phyloP scores from a whole-genome alignment of 2,329 filamentous ascomycete genomes.

The Xylaria arbuscula region DNA sequence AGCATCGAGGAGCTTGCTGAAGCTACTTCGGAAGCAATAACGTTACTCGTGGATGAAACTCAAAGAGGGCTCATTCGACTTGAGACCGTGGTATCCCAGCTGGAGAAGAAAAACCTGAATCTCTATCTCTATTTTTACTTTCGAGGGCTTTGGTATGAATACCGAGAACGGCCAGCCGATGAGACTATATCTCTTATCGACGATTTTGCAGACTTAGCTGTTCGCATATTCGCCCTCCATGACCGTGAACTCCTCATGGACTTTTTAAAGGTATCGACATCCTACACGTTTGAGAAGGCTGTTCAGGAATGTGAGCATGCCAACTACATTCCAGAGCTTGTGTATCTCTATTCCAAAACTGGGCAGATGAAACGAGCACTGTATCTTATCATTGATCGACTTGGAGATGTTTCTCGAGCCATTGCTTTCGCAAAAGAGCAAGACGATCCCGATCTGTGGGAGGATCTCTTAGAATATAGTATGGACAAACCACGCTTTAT shows the following conservation, averaged over 20 bases:
- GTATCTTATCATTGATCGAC: slow-evolving; percentile 91
- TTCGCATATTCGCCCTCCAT: slow-evolving; percentile 86
- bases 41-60: slow-evolving; percentile 88
- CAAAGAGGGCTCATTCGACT: slow-evolving; percentile 87
- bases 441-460: slow-evolving; percentile 92
- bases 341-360: slow-evolving; percentile 94
- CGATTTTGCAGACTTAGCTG: slow-evolving; percentile 85
- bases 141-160: slow-evolving; percentile 82
- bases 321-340: slow-evolving; percentile 90
- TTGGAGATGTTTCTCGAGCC: slow-evolving; percentile 89
- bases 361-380: slow-evolving; percentile 92
- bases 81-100: slow-evolving; percentile 79
- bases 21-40: slow-evolving; percentile 83
- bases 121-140: slow-evolving; percentile 94
- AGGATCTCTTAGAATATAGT: slow-evolving; percentile 91
- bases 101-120: slow-evolving; percentile 73
- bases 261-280: slow-evolving; percentile 84
- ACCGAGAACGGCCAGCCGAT: slow-evolving; percentile 65
- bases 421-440: slow-evolving; percentile 96
- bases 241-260: slow-evolving; percentile 85
- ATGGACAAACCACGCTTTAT: slow-evolving; percentile 99
- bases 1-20: slow-evolving; percentile 78
- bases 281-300: slow-evolving; percentile 87
- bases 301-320: slow-evolving; percentile 81
- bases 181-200: slow-evolving; percentile 79